phyloP scores from a whole-genome alignment of 78 protist genomes.

The Guillardia theta region DNA sequence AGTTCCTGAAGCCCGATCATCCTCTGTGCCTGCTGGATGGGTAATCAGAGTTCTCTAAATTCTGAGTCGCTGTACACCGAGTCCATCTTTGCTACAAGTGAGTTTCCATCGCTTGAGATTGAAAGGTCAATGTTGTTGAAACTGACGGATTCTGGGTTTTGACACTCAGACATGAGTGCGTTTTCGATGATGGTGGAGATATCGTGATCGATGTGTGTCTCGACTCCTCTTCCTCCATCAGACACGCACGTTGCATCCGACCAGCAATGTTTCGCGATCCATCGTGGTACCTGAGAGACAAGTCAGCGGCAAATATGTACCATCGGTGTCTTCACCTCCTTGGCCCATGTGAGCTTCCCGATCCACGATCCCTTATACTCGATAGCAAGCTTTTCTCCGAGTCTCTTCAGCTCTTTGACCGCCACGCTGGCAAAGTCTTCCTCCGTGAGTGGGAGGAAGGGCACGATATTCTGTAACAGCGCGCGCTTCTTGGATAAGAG shows the following conservation, averaged over 20 bases:
- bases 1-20: too few species aligned
- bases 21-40: too few species aligned
- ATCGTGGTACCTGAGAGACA: neutral
- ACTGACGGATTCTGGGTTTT: too few species aligned
- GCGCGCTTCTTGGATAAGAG: neutral
- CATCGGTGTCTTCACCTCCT: neutral
- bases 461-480: neutral
- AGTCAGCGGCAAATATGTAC: neutral
- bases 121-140: too few species aligned
- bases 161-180: too few species aligned
- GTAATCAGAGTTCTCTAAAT: too few species aligned
- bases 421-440: neutral
- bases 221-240: neutral
- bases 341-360: conserved; percentile 21
- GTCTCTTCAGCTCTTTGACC: neutral
- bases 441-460: conserved; percentile 12
- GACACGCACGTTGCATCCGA: neutral
- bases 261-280: neutral
- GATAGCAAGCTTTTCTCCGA: neutral
- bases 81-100: too few species aligned
- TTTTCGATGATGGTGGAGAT: too few species aligned
- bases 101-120: too few species aligned
- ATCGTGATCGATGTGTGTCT: neutral
- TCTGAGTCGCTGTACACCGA: too few species aligned
- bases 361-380: neutral